Percentiles rank a stretch among this genome's conserved stretches.
Evolutionary conservation across 495 filamentous ascomycete species (phyloP).

Genomic region (Tuber borchii): DNA sequence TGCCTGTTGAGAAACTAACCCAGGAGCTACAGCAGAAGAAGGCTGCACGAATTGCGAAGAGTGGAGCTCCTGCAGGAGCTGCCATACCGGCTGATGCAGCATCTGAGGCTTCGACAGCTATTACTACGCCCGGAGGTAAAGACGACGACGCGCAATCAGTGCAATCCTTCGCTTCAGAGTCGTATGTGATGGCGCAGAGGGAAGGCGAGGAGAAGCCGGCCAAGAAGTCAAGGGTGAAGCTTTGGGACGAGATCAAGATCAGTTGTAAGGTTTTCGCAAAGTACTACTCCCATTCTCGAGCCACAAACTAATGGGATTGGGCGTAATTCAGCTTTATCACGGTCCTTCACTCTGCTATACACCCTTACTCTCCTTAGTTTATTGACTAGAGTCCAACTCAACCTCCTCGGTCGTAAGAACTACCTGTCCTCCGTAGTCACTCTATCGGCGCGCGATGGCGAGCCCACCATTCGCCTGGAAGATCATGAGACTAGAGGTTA

Average conservation of each 20-base stretch:
- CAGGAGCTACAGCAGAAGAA: slow-evolving; percentile 92
- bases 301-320: slow-evolving; percentile 21
- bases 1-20: slow-evolving; percentile 83
- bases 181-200: slow-evolving; percentile 34
- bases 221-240: slow-evolving; percentile 76
- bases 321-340: slow-evolving; percentile 63
- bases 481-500: slow-evolving; percentile 77
- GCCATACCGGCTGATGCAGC: slow-evolving; percentile 15
- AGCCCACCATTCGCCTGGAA: slow-evolving; percentile 71
- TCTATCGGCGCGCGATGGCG: slow-evolving; percentile 58
- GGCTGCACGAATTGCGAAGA: slow-evolving; percentile 62
- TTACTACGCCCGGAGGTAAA: slow-evolving; percentile 15
- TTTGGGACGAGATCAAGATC: slow-evolving; percentile 98
- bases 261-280: slow-evolving; percentile 56
- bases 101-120: slow-evolving; percentile 21
- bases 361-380: slow-evolving; percentile 81
- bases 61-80: slow-evolving; percentile 40
- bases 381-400: slow-evolving; percentile 92
- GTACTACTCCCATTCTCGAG: neutral
- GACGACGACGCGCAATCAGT: slow-evolving; percentile 40
- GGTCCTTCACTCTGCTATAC: slow-evolving; percentile 86
- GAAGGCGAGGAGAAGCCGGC: slow-evolving; percentile 48
- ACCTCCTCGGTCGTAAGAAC: slow-evolving; percentile 87
- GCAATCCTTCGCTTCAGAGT: slow-evolving; percentile 40
- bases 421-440: slow-evolving; percentile 93